A percentile compares a stretch with the other conserved stretches of the same genome.
These are phyloP conservation scores for Alternaria conjuncta DNA, from an alignment of 2,329 filamentous ascomycete genomes.

Conservation along the genomic window DNA sequence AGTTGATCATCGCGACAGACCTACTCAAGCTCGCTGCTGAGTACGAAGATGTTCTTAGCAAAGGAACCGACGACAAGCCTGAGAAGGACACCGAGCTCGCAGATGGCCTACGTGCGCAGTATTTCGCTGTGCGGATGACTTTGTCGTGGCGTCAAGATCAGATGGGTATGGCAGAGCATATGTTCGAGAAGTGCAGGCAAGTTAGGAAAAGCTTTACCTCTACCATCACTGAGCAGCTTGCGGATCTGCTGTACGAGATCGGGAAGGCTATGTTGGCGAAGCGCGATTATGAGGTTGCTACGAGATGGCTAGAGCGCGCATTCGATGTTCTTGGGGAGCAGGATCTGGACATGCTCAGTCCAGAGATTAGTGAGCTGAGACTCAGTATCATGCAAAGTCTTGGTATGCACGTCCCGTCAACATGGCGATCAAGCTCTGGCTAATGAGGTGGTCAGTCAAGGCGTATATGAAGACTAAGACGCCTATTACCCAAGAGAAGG, in stretches of 20 bases:
- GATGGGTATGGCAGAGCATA: slow-evolving; percentile 77
- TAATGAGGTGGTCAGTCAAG: slow-evolving; percentile 56
- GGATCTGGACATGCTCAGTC: slow-evolving; percentile 62
- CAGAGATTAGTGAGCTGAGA: slow-evolving; percentile 68
- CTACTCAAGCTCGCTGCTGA: slow-evolving; percentile 69
- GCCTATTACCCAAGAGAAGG: slow-evolving; percentile 56
- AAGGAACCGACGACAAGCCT: slow-evolving; percentile 18
- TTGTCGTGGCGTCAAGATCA: slow-evolving; percentile 78
- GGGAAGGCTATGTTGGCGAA: slow-evolving; percentile 65
- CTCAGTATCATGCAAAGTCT: slow-evolving; percentile 68
- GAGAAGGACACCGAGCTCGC: slow-evolving; percentile 39
- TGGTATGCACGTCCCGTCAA: slow-evolving; percentile 30
- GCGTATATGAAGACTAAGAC: slow-evolving; percentile 59
- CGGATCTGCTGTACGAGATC: slow-evolving; percentile 74
- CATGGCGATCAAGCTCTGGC: neutral
- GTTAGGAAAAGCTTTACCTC: slow-evolving; percentile 53
- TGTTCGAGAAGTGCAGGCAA: slow-evolving; percentile 68
- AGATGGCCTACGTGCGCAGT: slow-evolving; percentile 63
- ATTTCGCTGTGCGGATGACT: slow-evolving; percentile 68
- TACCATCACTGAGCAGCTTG: slow-evolving; percentile 64
- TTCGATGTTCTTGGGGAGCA: slow-evolving; percentile 64
- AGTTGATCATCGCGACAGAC: slow-evolving; percentile 64
- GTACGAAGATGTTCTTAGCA: slow-evolving; percentile 48
- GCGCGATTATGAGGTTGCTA: slow-evolving; percentile 61
- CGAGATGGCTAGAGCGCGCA: slow-evolving; percentile 77